Percentiles rank a stretch among this genome's conserved stretches.
Conservation (phyloP, 805 yeast species). For the Cyberlindnera bimundalis region DNA sequence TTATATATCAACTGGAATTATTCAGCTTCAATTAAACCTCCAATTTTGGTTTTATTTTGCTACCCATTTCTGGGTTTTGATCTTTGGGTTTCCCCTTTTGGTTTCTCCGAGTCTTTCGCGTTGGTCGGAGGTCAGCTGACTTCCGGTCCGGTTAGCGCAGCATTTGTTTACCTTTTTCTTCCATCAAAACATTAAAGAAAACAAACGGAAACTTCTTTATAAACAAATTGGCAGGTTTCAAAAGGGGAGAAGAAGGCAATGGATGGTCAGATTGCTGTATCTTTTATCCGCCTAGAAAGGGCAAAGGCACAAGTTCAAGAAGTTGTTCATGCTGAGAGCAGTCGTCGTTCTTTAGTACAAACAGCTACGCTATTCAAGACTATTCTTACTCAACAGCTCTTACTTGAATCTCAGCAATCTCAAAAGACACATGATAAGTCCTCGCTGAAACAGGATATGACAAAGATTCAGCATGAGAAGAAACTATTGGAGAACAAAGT, state of each 20-base stretch:
- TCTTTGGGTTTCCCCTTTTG: too few species aligned
- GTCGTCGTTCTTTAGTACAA: conserved; percentile 20
- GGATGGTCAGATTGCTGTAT: neutral
- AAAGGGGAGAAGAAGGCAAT: neutral
- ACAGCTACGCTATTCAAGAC: conserved; percentile 19
- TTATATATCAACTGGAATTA: too few species aligned
- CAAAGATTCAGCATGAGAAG: conserved; percentile 23
- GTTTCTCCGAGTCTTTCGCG: too few species aligned
- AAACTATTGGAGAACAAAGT: conserved; percentile 23
- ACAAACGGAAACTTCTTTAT: too few species aligned
- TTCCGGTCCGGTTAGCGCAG: neutral
- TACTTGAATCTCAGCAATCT: conserved; percentile 11
- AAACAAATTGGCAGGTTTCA: too few species aligned
- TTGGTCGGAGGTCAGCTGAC: neutral
- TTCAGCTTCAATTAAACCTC: too few species aligned
- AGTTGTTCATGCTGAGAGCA: conserved; percentile 14
- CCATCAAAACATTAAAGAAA: too few species aligned
- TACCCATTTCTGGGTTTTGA: too few species aligned
- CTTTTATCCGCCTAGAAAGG: conserved; percentile 8
- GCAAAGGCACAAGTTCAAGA: conserved; percentile 7
- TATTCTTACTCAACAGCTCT: conserved; percentile 19
- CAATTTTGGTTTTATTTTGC: too few species aligned
- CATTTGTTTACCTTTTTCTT: conserved; percentile 7
- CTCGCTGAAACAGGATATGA: conserved; percentile 21
- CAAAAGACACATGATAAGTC: conserved; percentile 17